Percentiles rank a stretch among this genome's conserved stretches.
Conservation (phyloP, 139 green algal species). For the Marvania coccoides region DNA sequence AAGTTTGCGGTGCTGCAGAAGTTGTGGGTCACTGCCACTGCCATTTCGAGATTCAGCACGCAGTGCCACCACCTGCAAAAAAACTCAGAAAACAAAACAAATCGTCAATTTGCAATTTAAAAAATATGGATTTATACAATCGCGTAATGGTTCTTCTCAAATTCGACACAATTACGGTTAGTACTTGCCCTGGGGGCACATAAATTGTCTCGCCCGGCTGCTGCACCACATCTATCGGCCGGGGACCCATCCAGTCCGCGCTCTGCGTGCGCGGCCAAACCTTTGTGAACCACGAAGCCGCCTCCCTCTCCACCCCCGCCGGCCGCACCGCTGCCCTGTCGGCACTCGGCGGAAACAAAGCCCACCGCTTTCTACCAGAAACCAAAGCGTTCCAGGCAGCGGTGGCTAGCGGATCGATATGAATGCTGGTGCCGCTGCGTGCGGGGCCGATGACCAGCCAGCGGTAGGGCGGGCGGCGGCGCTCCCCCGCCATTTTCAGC, state of each 20-base stretch:
- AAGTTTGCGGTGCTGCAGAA: conserved; percentile 66
- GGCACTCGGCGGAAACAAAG: conserved; percentile 59
- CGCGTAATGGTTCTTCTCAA: no score
- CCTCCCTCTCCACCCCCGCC: conserved; percentile 68
- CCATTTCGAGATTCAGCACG: conserved; percentile 72
- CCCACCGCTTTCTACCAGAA: conserved; percentile 67
- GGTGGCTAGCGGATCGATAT: conserved; percentile 82
- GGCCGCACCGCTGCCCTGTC: conserved; percentile 39
- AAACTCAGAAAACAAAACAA: no score
- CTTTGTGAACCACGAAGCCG: conserved; percentile 62
- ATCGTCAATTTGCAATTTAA: no score
- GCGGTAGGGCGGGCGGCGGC: conserved; percentile 49
- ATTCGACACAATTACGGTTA: no score
- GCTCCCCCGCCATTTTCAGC: conserved; percentile 65
- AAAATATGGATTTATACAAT: no score
- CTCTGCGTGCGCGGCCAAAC: conserved; percentile 54
- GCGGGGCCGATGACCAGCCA: conserved; percentile 72
- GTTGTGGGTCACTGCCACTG: conserved; percentile 72
- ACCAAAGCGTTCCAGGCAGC: conserved; percentile 80
- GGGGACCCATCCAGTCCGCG: conserved; percentile 43
- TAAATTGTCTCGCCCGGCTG: conserved; percentile 65
- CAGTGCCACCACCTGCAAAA: conserved; percentile 76
- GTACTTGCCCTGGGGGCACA: no score
- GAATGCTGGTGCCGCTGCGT: conserved; percentile 56
- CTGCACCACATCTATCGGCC: conserved; percentile 57